Percentiles rank a stretch among this genome's conserved stretches.
phyloP scores from a whole-genome alignment of 208 protist species.

The Balamuthia mandrillaris region DNA sequence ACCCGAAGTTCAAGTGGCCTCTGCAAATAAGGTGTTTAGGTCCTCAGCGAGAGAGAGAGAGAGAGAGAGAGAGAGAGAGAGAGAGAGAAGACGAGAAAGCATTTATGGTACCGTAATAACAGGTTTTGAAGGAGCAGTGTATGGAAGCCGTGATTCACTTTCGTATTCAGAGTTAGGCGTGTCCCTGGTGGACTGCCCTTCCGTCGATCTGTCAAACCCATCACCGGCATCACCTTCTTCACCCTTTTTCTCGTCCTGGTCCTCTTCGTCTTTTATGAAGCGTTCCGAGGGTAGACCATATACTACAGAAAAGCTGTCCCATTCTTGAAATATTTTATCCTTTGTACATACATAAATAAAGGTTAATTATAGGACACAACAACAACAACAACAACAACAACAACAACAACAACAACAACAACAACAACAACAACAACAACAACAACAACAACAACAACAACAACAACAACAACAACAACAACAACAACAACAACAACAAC shows the following conservation, averaged over 20 bases:
- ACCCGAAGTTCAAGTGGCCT: not conserved
- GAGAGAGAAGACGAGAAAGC: not conserved
- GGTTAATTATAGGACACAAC: not conserved
- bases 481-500: too few species aligned
- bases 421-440: too few species aligned
- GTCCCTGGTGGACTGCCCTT: too few species aligned
- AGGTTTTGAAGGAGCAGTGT: not conserved
- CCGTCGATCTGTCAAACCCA: too few species aligned
- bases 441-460: too few species aligned
- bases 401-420: too few species aligned
- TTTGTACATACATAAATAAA: not conserved
- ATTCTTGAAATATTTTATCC: conserved; percentile 85
- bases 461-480: too few species aligned
- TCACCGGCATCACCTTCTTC: too few species aligned
- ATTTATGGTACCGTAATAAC: not conserved
- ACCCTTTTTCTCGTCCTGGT: too few species aligned
- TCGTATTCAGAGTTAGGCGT: too few species aligned
- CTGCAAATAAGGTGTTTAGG: not conserved
- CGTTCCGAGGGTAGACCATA: conserved; percentile 70
- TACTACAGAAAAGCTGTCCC: conserved; percentile 82
- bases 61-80: not conserved
- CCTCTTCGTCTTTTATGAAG: too few species aligned
- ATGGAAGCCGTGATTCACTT: not conserved
- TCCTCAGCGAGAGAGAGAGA: not conserved
- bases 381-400: too few species aligned